Percentiles rank a stretch among this genome's conserved stretches.
Evolutionary conservation across 305 asterid genomes (phyloP).

Genomic region (Rubia peregrina): DNA sequence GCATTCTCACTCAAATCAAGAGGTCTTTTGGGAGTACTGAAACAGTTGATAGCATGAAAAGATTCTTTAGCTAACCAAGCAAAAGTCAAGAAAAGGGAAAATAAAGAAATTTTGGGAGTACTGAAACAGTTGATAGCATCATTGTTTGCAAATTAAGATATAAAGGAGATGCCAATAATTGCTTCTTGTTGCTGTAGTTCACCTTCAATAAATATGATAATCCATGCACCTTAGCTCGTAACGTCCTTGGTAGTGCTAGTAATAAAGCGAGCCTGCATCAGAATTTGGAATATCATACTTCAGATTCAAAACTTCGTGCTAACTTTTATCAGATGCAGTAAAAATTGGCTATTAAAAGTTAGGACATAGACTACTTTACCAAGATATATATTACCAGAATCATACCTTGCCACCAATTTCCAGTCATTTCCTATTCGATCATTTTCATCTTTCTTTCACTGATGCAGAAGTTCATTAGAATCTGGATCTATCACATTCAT

Average conservation of each 20-base stretch:
- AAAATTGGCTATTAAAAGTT: background rate
- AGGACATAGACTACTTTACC: background rate
- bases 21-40: background rate
- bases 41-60: background rate
- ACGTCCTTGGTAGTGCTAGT: conserved; percentile 15
- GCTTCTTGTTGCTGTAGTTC: background rate
- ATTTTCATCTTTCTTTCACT: conserved; percentile 46
- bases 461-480: conserved; percentile 11
- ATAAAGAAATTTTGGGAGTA: background rate
- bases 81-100: background rate
- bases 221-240: conserved; percentile 16
- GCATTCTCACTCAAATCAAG: background rate
- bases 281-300: background rate
- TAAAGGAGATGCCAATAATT: background rate
- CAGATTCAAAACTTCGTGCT: background rate
- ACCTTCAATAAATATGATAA: conserved; percentile 25
- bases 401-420: conserved; percentile 87
- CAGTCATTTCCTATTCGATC: conserved; percentile 41
- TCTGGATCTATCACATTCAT: background rate
- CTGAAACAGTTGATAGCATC: background rate
- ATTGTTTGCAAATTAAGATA: background rate
- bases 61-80: background rate
- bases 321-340: background rate
- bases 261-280: conserved; percentile 32
- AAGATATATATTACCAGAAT: background rate